Evolutionary conservation across 2,329 filamentous ascomycete genomes (phyloP), one percentile per base, ranked within the genome.

Genomic region (Pleurostoma richardsiae): DNA sequence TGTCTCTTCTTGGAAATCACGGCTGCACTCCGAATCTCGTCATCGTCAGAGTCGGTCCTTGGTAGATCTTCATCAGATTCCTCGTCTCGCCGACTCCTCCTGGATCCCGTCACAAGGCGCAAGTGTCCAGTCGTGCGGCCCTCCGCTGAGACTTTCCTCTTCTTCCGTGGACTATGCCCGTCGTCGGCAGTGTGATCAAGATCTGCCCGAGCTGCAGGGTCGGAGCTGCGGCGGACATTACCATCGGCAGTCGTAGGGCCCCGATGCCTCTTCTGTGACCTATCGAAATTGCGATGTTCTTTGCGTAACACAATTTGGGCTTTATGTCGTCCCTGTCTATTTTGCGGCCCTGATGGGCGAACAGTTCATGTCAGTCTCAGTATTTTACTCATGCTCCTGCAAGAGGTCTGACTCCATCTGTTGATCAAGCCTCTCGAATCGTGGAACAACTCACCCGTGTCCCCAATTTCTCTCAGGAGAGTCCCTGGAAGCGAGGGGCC

Each of bases 271-370:
- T 82, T 86, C 55, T 80, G 72, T 27, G 72, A 68, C 46, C 86
- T 76, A 55, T 86, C 80, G 11, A 77, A 77, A 60, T 84, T 88
- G 47, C 87, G 77, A 49, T 79, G 76, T 45, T 86, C 82, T 68
- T 87, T 88, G 54, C 85, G 75, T 1, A 58, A 56, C 40, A 52
- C 39, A 1, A 41, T 53, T 51, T 47, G 55, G 47, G 47, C 58
- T 43, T 36, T 43, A 29, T 28, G 46, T 26, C 41, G 54, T 27
- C 47, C 45, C 48, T 45, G 46, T 6, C 41, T 36, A 5, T 43
- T 39, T 5, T 50, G 48, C 3, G 58, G 51, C 42, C 61, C 58
- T 46, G 33, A 8, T 8, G 33, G 33, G n/a, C n/a, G 8, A 8
- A 40, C 48, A 19, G 2, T 19, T 19, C 19, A 19, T 19, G 19